Percentiles rank a stretch among this genome's conserved stretches.
These are phyloP conservation scores for Ganoderma multipileum DNA, from an alignment of 1,284 basidiomycete species.

Conservation along the genomic window DNA sequence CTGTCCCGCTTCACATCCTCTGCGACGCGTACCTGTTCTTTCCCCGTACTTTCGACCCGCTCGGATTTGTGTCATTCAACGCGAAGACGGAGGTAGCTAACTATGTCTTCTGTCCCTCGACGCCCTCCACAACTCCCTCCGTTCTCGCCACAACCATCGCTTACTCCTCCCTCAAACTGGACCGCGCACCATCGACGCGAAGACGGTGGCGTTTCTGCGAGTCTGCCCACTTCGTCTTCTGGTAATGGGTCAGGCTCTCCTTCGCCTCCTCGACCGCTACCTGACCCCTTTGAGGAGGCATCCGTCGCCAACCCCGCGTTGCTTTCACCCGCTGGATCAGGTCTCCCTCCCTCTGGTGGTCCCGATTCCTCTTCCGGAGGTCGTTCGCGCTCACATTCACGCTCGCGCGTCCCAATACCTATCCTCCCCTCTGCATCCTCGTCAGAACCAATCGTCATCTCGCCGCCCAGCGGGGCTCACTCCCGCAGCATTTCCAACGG, in stretches of 20 bases:
- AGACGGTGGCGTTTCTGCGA: neutral
- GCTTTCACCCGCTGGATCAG: slow-evolving; percentile 1
- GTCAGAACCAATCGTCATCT: slow-evolving; percentile 24
- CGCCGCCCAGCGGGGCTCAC: slow-evolving; percentile 18
- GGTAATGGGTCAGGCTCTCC: slow-evolving; percentile 17
- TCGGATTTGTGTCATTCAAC: neutral
- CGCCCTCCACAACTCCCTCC: slow-evolving; percentile 22
- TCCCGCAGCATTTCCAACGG: slow-evolving; percentile 17
- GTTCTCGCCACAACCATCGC: slow-evolving; percentile 23
- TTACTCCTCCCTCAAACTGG: slow-evolving; percentile 14
- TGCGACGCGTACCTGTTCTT: neutral
- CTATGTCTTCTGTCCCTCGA: slow-evolving; percentile 15
- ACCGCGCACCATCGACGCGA: slow-evolving; percentile 25
- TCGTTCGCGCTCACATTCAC: slow-evolving; percentile 17
- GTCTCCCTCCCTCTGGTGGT: neutral
- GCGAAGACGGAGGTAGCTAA: neutral
- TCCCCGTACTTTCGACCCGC: neutral
- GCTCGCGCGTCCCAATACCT: slow-evolving; percentile 21
- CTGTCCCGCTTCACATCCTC: neutral
- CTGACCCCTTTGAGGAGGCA: slow-evolving; percentile 12
- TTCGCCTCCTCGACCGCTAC: slow-evolving; percentile 13
- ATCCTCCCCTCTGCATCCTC: slow-evolving; percentile 25
- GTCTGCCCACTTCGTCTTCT: slow-evolving; percentile 8
- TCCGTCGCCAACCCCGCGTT: slow-evolving; percentile 5
- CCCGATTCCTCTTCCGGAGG: slow-evolving; percentile 5